These are phyloP conservation scores for Heritiera littoralis DNA, from an alignment of 345 rosid species.

Conservation along the genomic window DNA sequence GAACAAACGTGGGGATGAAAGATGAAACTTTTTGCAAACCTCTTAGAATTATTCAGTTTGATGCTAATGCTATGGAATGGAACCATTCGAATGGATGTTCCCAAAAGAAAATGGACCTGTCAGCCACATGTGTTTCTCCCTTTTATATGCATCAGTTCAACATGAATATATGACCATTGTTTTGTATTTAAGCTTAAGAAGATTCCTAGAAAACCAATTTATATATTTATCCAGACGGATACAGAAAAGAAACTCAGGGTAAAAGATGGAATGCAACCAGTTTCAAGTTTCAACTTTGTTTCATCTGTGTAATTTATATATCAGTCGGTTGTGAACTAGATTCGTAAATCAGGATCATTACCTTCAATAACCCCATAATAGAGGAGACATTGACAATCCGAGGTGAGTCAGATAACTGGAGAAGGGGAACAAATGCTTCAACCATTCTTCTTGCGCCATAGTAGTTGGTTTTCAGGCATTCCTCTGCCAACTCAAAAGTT, in stretches of 20 bases:
- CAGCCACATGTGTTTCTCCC: no score
- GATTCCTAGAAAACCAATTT: no score
- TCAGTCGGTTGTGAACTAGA: no score
- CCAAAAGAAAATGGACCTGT: no score
- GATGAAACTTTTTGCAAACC: neutral
- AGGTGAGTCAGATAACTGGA: conserved; percentile 25
- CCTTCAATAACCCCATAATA: conserved; percentile 24
- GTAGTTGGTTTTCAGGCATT: conserved; percentile 33
- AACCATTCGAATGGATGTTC: no score
- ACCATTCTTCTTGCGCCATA: conserved; percentile 31
- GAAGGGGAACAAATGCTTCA: conserved; percentile 31
- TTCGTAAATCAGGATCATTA: neutral
- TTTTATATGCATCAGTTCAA: no score
- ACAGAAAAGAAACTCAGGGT: no score
- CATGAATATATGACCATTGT: no score
- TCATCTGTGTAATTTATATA: no score
- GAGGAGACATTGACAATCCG: conserved; percentile 45
- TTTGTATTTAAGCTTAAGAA: no score
- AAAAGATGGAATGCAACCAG: no score
- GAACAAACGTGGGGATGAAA: neutral
- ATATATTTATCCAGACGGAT: no score
- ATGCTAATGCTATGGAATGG: neutral
- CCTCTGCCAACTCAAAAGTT: conserved; percentile 24
- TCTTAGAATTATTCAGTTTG: neutral
- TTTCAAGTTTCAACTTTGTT: neutral